Conservation (phyloP, 2,329 filamentous ascomycete genomes). For the Thyridium curvatum region DNA sequence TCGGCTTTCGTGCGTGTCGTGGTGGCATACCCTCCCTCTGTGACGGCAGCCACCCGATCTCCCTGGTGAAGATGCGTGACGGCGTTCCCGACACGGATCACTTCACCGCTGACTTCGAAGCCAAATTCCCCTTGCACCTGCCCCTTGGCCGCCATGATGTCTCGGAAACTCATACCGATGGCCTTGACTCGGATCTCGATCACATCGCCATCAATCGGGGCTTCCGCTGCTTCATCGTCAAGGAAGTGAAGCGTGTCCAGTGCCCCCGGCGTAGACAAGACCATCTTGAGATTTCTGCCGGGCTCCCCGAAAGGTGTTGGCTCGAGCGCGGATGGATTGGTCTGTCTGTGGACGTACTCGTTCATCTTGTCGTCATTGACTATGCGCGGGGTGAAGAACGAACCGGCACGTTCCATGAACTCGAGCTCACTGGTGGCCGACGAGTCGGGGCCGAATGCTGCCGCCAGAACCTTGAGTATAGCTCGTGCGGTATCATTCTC, state of each 20-base stretch:
- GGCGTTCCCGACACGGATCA: constrained; percentile 17
- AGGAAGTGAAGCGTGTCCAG: constrained; percentile 32
- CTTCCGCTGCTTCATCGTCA: constrained; percentile 21
- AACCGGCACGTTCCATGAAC: constrained; percentile 31
- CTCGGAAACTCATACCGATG: constrained; percentile 38
- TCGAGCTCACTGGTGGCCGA: constrained; percentile 31
- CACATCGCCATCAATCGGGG: constrained; percentile 24
- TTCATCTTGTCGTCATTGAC: constrained; percentile 33
- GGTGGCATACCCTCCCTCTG: constrained; percentile 24
- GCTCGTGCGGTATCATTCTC: constrained; percentile 14
- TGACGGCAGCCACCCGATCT: constrained; percentile 28
- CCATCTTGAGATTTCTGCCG: constrained; percentile 25
- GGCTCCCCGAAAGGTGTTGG: constrained; percentile 30
- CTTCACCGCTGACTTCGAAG: constrained; percentile 31
- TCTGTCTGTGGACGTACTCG: constrained; percentile 34
- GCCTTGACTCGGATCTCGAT: constrained; percentile 36
- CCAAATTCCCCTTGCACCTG: constrained; percentile 26
- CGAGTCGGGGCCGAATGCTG: constrained; percentile 24
- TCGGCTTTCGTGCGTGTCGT: constrained; percentile 21
- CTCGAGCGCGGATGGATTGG: constrained; percentile 27
- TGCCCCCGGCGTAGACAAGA: constrained; percentile 29
- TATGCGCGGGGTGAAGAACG: constrained; percentile 31
- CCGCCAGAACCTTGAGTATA: constrained; percentile 24
- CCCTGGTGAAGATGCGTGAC: constrained; percentile 19
- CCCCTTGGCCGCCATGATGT: constrained; percentile 36